Evolutionary conservation across 2,329 filamentous ascomycete species (phyloP).

Genomic region (Fusarium sp.): DNA sequence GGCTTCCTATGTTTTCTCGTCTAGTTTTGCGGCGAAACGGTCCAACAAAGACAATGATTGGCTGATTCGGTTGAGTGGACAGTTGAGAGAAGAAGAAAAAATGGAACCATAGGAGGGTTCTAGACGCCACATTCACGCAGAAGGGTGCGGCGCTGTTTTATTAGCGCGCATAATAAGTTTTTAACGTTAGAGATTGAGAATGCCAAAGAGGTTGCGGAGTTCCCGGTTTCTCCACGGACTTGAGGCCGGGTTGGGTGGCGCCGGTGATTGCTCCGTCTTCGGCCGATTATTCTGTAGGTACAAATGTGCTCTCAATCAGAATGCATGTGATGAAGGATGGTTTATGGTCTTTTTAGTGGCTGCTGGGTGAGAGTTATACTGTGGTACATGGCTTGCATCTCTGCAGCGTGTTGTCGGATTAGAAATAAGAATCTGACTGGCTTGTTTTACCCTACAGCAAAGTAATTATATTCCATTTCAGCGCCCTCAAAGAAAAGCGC

Average conservation of each 20-base stretch:
- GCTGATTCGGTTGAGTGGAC: constrained; percentile 48
- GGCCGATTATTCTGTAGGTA: constrained; percentile 15
- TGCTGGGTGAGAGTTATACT: not conserved
- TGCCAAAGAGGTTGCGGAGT: constrained; percentile 30
- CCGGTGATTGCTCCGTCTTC: constrained; percentile 41
- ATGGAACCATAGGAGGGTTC: constrained; percentile 33
- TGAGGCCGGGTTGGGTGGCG: constrained; percentile 15
- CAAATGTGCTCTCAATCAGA: not conserved
- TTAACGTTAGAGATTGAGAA: not conserved
- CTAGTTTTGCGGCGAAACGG: constrained; percentile 46
- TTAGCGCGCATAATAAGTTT: constrained; percentile 34
- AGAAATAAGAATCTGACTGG: constrained; percentile 22
- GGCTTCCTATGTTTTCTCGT: constrained; percentile 34
- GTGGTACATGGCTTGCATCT: not conserved
- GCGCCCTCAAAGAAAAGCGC: not conserved
- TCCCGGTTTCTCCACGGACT: constrained; percentile 23
- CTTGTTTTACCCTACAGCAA: constrained; percentile 1
- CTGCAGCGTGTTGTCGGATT: constrained; percentile 1
- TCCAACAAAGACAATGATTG: constrained; percentile 45
- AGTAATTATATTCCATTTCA: not conserved
- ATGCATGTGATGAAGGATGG: not conserved
- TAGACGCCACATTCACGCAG: constrained; percentile 16
- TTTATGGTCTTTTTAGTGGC: not conserved
- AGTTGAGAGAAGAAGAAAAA: constrained; percentile 22
- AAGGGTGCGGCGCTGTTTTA: constrained; percentile 15